Base-by-base conservation (phyloP, 1,139 yeast species). In the Geotrichum europaeum region DNA sequence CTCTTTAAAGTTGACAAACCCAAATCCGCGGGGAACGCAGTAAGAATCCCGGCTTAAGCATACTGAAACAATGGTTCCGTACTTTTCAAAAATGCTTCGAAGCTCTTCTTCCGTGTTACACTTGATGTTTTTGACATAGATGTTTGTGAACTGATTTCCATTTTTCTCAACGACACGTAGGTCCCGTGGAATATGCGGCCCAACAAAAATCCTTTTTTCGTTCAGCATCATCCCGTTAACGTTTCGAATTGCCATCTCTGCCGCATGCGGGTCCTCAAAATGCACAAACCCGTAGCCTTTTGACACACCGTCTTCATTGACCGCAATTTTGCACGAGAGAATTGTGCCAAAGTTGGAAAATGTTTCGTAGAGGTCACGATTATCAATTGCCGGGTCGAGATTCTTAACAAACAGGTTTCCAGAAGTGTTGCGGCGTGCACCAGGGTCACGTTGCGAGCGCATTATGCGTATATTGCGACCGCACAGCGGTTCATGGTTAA, bases 391-490 rank as follows among this genome's bases (percentile, higher is more conserved):
- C 63, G 96, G 96, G 78, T 94, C 97, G 80, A 94, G 86, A 84
- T 94, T 94, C 86, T 94, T 94, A 81, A 94, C 94, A 84, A 88
- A 94, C 69, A 94, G 87, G 84, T 94, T 94, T 74, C 97, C 97
- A 68, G 89, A 88, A 76, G 97, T 98, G 73, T 87, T 87, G 83
- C 89, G 89, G 83, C 99, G 89, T 72, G 86, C 78, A 66, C 96
- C 84, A 67, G 99, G 98, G 77, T 94, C 98, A 81, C 98, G 89
- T 83, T 94, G 98, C 68, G 98, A 91, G 97, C 98, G 91, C 98
- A 94, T 94, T 81, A 94, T 92, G 80, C 99, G 91, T 80, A 97
- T 91, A 72, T 97, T 92, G 75, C 88, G 90, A 73, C 97, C 97
- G 79, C 92, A 94, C 78, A 94, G 85, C 72, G 85, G 85, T 65